Base-by-base conservation (phyloP, 805 yeast species). In the Ogataea nonfermentans region DNA sequence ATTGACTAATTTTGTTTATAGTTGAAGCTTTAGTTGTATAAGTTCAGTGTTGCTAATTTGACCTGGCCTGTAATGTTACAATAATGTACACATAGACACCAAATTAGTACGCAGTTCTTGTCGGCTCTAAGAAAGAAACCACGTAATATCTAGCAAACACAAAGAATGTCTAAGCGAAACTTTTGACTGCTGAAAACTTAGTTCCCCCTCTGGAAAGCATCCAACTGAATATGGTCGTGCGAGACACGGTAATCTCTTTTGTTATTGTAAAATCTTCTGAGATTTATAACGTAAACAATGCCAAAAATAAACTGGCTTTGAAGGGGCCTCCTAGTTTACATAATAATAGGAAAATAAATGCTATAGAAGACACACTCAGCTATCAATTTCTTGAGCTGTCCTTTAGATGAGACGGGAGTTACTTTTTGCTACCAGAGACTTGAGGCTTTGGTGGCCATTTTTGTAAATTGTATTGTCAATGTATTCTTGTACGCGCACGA, bases 121-220 rank as follows among this genome's bases (percentile, higher is more conserved):
- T 20, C 28, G 32, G 16, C 22, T 25, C 35, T 12, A 10, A 12
- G 22, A 30, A 17, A 25, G 40, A 37, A 30, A 30, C 35, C 19
- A 19, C 24, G 12, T 13, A 12, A 14, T 30, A 37, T 19, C 8
- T 30, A 14, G 15, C 22, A 37, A 37, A 22, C 25, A 32, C 36
- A 26, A 24, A 27, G 13, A 37, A 20, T 24, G 36, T 37, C 36
- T 15, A 32, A 37, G 31, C 36, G 32, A 32, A 37, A 16, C 25
- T 25, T 9, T 11, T 14, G n/a, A n/a, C 11, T n/a, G 9, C 16
- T 13, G 29, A 17, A 37, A 31, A 25, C 11, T 30, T 8, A n/a
- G 12, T 31, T 23, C 33, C 35, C 33, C 37, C 37, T 28, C 31
- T 32, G 16, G 6, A 26, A 24, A 23, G 26, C 20, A 17, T 27